Conservation (phyloP, 805 yeast species). For the Teunomyces cretensis region DNA sequence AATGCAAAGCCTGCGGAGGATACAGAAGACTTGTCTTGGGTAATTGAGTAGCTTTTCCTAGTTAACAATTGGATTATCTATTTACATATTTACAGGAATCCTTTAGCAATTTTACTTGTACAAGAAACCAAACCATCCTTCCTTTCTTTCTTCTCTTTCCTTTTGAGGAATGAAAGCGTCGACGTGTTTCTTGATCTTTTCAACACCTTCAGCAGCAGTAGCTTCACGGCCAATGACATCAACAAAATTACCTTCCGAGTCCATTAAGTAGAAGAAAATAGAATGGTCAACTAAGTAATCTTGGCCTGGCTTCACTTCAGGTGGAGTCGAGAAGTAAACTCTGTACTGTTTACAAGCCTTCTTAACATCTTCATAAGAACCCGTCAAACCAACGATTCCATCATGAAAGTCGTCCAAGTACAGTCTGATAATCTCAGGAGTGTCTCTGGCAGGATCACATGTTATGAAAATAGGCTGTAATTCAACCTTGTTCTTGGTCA, state of each 20-base stretch:
- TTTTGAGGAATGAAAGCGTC: slow-evolving; percentile 72
- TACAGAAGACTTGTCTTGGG: slow-evolving; percentile 41
- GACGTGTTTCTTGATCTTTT: slow-evolving; percentile 72
- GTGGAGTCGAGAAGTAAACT: slow-evolving; percentile 97
- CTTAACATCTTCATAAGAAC: slow-evolving; percentile 82
- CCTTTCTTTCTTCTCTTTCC: slow-evolving; percentile 64
- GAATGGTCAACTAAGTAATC: slow-evolving; percentile 97
- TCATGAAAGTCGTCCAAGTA: slow-evolving; percentile 90
- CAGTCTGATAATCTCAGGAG: slow-evolving; percentile 79
- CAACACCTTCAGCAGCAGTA: slow-evolving; percentile 73
- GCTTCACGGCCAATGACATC: slow-evolving; percentile 94
- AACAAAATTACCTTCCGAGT: slow-evolving; percentile 94
- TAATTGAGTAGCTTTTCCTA: neutral
- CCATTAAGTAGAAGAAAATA: slow-evolving; percentile 95
- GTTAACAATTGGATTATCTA: neutral
- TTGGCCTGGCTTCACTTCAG: slow-evolving; percentile 90
- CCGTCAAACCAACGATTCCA: slow-evolving; percentile 86
- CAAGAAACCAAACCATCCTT: slow-evolving; percentile 59
- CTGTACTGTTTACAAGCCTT: slow-evolving; percentile 83
- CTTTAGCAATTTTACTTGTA: slow-evolving; percentile 37
- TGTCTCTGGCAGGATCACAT: slow-evolving; percentile 95
- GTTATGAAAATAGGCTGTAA: slow-evolving; percentile 90
- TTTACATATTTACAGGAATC: neutral
- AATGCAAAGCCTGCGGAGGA: slow-evolving; percentile 48
- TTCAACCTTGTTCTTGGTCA: slow-evolving; percentile 53